phyloP scores from a whole-genome alignment of 2,329 filamentous ascomycete species.

The Lecanosticta acicola region DNA sequence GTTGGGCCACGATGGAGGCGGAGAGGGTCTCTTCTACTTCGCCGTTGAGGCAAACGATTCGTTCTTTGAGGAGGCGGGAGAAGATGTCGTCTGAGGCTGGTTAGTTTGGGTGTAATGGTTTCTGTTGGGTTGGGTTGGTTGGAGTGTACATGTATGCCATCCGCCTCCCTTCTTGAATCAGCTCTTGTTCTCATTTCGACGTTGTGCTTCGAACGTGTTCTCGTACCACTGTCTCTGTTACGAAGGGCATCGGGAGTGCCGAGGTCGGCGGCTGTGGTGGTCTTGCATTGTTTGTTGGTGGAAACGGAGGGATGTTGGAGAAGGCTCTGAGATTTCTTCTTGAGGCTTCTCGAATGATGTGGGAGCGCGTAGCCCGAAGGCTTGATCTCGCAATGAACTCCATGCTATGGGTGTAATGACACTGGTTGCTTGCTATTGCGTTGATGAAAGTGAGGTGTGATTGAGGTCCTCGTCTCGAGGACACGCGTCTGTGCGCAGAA shows the following conservation, averaged over 20 bases:
- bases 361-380: conserved; percentile 22
- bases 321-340: conserved; percentile 10
- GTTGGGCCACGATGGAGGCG: conserved; percentile 89
- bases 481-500: too few species aligned
- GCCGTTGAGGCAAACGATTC: conserved; percentile 90
- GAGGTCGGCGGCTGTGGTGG: conserved; percentile 29
- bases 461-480: not conserved
- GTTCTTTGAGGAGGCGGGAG: conserved; percentile 57
- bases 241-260: conserved; percentile 46
- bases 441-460: not conserved
- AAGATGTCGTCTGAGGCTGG: conserved; percentile 37
- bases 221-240: conserved; percentile 46
- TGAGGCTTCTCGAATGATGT: conserved; percentile 13
- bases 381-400: conserved; percentile 21
- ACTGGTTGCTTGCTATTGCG: not conserved
- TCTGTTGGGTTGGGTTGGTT: not conserved
- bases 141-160: conserved; percentile 43
- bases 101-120: conserved; percentile 1
- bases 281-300: conserved; percentile 21
- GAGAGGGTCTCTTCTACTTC: conserved; percentile 84
- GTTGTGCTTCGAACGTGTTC: not conserved
- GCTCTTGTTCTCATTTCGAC: conserved; percentile 10
- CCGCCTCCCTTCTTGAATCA: conserved; percentile 43
- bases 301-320: conserved; percentile 19
- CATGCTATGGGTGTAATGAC: conserved; percentile 14